Percentiles rank a stretch among this genome's conserved stretches.
These are phyloP conservation scores for Cercospora canescens DNA, from an alignment of 2,329 filamentous ascomycete species.

Conservation along the genomic window DNA sequence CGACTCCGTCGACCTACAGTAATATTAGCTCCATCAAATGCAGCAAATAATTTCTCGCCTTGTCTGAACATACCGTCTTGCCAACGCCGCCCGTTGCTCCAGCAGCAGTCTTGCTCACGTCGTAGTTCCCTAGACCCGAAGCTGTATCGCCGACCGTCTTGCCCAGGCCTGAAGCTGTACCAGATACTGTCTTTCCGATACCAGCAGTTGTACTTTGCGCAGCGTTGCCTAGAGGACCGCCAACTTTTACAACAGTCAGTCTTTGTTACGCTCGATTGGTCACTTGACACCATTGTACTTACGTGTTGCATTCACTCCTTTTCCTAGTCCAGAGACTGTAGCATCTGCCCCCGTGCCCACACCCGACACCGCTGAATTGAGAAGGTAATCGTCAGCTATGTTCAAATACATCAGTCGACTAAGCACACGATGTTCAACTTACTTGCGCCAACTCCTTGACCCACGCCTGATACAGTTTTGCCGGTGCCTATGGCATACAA, in stretches of 20 bases:
- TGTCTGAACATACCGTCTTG: slow-evolving; percentile 32
- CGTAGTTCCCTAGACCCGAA: slow-evolving; percentile 43
- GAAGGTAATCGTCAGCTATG: neutral
- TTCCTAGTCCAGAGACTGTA: slow-evolving; percentile 21
- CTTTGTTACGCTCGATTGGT: neutral
- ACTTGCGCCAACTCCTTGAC: slow-evolving; percentile 21
- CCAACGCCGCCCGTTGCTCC: slow-evolving; percentile 40
- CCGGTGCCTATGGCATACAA: slow-evolving; percentile 16
- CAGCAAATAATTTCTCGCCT: neutral
- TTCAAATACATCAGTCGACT: neutral
- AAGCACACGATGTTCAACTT: neutral
- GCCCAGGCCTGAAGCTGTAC: slow-evolving; percentile 44
- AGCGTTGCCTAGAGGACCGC: slow-evolving; percentile 22
- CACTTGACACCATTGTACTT: slow-evolving; percentile 10
- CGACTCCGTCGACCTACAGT: slow-evolving; percentile 28
- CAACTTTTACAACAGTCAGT: neutral
- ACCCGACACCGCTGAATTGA: slow-evolving; percentile 8
- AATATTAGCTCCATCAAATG: neutral
- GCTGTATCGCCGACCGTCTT: slow-evolving; percentile 48
- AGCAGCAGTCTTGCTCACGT: slow-evolving; percentile 40
- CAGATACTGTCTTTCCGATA: slow-evolving; percentile 44
- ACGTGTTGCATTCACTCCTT: slow-evolving; percentile 27
- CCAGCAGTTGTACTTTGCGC: slow-evolving; percentile 43
- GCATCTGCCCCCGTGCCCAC: slow-evolving; percentile 13
- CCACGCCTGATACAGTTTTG: slow-evolving; percentile 30